These are phyloP conservation scores for Amorphotheca resinae DNA, from an alignment of 495 filamentous ascomycete genomes.

Conservation along the genomic window DNA sequence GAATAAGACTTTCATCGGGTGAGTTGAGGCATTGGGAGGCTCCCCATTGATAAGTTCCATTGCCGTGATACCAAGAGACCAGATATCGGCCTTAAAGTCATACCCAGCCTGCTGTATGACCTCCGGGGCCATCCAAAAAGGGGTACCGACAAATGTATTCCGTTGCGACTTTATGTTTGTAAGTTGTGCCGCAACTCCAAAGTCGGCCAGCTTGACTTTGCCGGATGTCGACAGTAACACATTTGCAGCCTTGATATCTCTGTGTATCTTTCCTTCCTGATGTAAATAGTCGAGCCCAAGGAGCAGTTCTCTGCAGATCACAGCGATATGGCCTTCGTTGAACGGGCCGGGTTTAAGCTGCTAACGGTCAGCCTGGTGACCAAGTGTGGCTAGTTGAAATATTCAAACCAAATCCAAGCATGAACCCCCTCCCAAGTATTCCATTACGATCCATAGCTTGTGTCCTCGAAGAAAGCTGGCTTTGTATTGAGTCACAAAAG, in stretches of 20 bases:
- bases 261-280: slow-evolving; percentile 87
- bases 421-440: slow-evolving; percentile 86
- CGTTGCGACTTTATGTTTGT: slow-evolving; percentile 97
- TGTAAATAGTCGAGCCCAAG: slow-evolving; percentile 89
- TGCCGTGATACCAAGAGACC: slow-evolving; percentile 93
- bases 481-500: slow-evolving; percentile 91
- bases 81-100: slow-evolving; percentile 95
- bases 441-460: slow-evolving; percentile 99
- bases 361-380: slow-evolving; percentile 2
- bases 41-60: slow-evolving; percentile 90
- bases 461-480: slow-evolving; percentile 87
- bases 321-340: slow-evolving; percentile 82
- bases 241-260: slow-evolving; percentile 96
- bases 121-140: slow-evolving; percentile 99
- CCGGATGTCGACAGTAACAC: slow-evolving; percentile 76
- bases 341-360: slow-evolving; percentile 89
- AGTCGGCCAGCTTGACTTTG: slow-evolving; percentile 94
- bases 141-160: slow-evolving; percentile 97
- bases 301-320: slow-evolving; percentile 85
- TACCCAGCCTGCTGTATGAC: slow-evolving; percentile 96
- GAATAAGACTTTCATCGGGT: slow-evolving; percentile 99
- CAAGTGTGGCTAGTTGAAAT: no score
- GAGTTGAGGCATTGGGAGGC: slow-evolving; percentile 77
- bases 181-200: slow-evolving; percentile 92
- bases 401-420: slow-evolving; percentile 75